Conservation (phyloP, 768 basidiomycete species). For the Amanita pseudoporphyria region DNA sequence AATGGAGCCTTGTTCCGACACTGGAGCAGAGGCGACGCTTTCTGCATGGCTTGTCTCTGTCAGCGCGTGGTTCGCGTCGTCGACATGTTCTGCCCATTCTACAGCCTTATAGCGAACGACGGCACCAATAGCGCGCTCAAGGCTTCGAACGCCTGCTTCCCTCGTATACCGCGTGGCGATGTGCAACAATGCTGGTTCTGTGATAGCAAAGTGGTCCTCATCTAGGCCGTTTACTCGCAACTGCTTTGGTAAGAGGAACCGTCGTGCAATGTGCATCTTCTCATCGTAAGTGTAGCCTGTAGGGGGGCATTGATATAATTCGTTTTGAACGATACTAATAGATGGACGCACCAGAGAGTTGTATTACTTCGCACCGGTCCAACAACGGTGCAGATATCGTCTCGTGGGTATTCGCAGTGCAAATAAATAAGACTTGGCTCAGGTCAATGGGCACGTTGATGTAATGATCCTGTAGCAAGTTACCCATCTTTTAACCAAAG, state of each 20-base stretch:
- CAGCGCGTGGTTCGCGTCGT: slow-evolving; percentile 14
- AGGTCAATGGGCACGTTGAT: slow-evolving; percentile 84
- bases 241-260: slow-evolving; percentile 88
- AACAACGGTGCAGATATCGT: slow-evolving; percentile 83
- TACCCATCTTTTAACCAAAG: background rate
- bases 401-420: slow-evolving; percentile 84
- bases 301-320: background rate
- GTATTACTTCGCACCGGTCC: slow-evolving; percentile 85
- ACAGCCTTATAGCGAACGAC: slow-evolving; percentile 92
- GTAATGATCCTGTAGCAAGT: slow-evolving; percentile 66
- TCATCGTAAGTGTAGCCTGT: slow-evolving; percentile 81
- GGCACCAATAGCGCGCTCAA: slow-evolving; percentile 80
- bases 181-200: slow-evolving; percentile 59
- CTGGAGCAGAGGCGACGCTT: slow-evolving; percentile 6
- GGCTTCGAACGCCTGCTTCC: slow-evolving; percentile 87
- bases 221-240: slow-evolving; percentile 68
- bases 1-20: slow-evolving; percentile 11
- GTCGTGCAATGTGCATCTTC: slow-evolving; percentile 81
- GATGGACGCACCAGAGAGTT: slow-evolving; percentile 51
- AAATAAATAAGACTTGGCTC: slow-evolving; percentile 84
- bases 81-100: slow-evolving; percentile 70
- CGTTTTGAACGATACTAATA: background rate
- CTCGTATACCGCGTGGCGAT: slow-evolving; percentile 77
- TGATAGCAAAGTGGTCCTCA: slow-evolving; percentile 48
- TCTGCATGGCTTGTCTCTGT: background rate